phyloP scores from a whole-genome alignment of 805 yeast species.

The Pichia paraexigua region DNA sequence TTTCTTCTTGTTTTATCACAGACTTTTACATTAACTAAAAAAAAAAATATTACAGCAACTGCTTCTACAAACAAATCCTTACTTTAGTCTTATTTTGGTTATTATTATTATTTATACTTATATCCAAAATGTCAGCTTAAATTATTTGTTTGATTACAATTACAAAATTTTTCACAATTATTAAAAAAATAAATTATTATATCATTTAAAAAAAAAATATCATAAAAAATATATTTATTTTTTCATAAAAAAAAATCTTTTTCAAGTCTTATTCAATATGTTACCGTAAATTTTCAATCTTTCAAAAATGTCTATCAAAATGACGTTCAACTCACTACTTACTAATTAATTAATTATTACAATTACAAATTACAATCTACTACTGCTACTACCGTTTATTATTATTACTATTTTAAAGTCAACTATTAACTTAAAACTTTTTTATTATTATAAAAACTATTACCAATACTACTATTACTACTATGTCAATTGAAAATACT shows the following conservation, averaged over 20 bases:
- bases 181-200: neutral
- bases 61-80: conserved; percentile 6
- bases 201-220: conserved; percentile 12
- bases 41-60: conserved; percentile 4
- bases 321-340: neutral
- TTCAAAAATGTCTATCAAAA: neutral
- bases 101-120: neutral
- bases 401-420: neutral
- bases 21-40: neutral
- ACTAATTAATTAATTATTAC: neutral
- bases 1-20: neutral
- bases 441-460: neutral
- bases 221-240: neutral
- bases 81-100: conserved; percentile 1
- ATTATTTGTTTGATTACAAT: conserved; percentile 6
- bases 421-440: neutral
- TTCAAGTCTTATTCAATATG: neutral
- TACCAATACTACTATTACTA: neutral
- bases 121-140: conserved; percentile 20
- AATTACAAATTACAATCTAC: neutral
- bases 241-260: neutral
- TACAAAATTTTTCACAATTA: neutral
- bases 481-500: neutral
- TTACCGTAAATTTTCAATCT: neutral
- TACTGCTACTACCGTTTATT: neutral